Conservation (phyloP, 495 filamentous ascomycete species). For the Cercophora samala region DNA sequence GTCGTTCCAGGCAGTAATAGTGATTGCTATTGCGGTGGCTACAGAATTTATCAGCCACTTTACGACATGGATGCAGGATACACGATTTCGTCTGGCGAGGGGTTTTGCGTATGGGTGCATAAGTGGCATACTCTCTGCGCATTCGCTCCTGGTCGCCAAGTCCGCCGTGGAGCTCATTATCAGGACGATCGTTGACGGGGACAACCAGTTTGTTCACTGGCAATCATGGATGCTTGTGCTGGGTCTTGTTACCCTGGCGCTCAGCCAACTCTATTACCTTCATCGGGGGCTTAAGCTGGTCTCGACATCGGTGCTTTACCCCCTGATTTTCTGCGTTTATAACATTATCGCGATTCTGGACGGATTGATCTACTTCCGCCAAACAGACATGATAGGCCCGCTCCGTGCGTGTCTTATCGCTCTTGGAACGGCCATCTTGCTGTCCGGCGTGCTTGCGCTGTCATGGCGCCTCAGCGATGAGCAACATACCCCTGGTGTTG, state of each 20-base stretch:
- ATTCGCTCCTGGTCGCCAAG: slow-evolving; percentile 90
- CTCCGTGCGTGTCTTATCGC: slow-evolving; percentile 81
- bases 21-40: slow-evolving; percentile 61
- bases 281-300: slow-evolving; percentile 90
- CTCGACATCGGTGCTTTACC: slow-evolving; percentile 94
- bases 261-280: slow-evolving; percentile 92
- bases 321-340: slow-evolving; percentile 97
- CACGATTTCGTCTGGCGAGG: slow-evolving; percentile 70
- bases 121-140: slow-evolving; percentile 91
- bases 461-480: slow-evolving; percentile 89
- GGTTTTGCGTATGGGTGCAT: slow-evolving; percentile 86
- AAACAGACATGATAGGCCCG: slow-evolving; percentile 71
- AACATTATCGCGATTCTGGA: slow-evolving; percentile 99
- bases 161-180: slow-evolving; percentile 96
- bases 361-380: slow-evolving; percentile 93
- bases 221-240: slow-evolving; percentile 94
- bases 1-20: slow-evolving; percentile 67
- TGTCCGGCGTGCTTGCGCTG: slow-evolving; percentile 83
- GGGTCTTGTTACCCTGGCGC: slow-evolving; percentile 74
- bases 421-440: slow-evolving; percentile 79
- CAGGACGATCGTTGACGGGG: slow-evolving; percentile 77
- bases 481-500: slow-evolving; percentile 54
- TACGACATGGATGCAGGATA: slow-evolving; percentile 50
- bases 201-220: slow-evolving; percentile 96
- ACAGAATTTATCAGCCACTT: slow-evolving; percentile 55